phyloP scores from a whole-genome alignment of 495 filamentous ascomycete species.

The Neurospora intermedia region DNA sequence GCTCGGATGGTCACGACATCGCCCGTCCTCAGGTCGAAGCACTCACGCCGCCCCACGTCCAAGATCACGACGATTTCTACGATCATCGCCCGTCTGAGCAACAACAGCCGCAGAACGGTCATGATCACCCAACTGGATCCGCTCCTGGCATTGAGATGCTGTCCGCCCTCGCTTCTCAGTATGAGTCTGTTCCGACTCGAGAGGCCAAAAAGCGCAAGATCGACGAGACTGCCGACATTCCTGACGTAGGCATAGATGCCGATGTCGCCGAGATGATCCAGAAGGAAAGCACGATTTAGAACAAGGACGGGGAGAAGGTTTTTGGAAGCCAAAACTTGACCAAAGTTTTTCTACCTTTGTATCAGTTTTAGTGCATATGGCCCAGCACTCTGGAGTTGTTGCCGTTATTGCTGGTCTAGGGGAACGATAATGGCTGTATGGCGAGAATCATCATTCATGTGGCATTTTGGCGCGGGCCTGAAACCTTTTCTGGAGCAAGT shows the following conservation, averaged over 20 bases:
- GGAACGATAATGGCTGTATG: background rate
- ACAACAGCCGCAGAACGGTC: constrained; percentile 18
- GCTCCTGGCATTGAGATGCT: constrained; percentile 40
- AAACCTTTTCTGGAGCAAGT: background rate
- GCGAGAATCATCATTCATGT: background rate
- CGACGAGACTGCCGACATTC: constrained; percentile 53
- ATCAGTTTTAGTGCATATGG: background rate
- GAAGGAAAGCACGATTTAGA: constrained; percentile 27
- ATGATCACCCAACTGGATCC: constrained; percentile 11
- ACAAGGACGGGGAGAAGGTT: background rate
- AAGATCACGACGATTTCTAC: constrained; percentile 20
- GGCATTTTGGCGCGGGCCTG: background rate
- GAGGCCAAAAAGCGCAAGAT: constrained; percentile 68
- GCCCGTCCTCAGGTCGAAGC: constrained; percentile 72
- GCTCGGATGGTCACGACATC: constrained; percentile 34
- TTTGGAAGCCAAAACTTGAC: background rate
- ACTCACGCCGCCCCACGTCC: constrained; percentile 57
- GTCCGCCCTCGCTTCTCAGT: constrained; percentile 38
- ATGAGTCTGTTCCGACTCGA: constrained; percentile 34
- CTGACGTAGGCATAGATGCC: constrained; percentile 64
- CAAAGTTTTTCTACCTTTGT: background rate
- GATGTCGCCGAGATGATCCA: constrained; percentile 75
- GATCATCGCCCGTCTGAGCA: constrained; percentile 6
- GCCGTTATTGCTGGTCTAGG: background rate
- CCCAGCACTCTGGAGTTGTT: background rate